phyloP scores from a whole-genome alignment of 352 stramenopile species.

The Pythium monospermum region DNA sequence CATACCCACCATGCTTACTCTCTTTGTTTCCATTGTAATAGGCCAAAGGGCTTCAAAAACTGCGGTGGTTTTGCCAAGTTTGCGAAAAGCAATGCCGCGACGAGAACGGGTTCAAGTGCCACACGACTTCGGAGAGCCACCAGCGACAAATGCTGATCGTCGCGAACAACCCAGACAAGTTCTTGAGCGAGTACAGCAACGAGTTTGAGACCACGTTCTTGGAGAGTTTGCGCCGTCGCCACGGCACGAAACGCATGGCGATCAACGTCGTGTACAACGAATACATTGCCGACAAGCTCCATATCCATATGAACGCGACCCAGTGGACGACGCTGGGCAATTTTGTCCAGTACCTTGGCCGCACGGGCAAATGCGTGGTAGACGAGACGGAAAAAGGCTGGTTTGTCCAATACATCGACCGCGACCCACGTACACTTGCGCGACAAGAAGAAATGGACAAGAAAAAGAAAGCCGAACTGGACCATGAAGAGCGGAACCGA shows the following conservation, averaged over 20 bases:
- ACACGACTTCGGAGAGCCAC: conserved; percentile 96
- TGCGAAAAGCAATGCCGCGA: conserved; percentile 99
- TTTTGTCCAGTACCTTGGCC: conserved; percentile 99
- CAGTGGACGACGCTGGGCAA: conserved; percentile 95
- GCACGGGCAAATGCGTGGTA: conserved; percentile 94
- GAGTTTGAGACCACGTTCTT: conserved; percentile 95
- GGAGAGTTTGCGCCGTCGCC: conserved; percentile 90
- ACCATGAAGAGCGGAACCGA: conserved; percentile 84
- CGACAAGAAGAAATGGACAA: conserved; percentile 84
- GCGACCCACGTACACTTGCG: conserved; percentile 89
- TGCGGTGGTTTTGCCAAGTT: conserved; percentile 99
- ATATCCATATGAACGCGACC: conserved; percentile 99
- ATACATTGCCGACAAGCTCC: conserved; percentile 98
- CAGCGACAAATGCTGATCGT: conserved; percentile 99
- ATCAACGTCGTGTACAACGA: conserved; percentile 99
- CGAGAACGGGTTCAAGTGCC: conserved; percentile 99
- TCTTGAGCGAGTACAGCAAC: conserved; percentile 91
- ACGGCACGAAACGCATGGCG: conserved; percentile 95
- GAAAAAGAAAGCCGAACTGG: conserved; percentile 86
- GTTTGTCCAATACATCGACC: conserved; percentile 96
- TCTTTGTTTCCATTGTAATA: no score
- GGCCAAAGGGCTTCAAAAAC: conserved; percentile 96
- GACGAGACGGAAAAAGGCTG: conserved; percentile 98
- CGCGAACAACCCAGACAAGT: conserved; percentile 91
- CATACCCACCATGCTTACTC: no score